These are phyloP conservation scores for Xylariaceae sp. DNA, from an alignment of 2,329 filamentous ascomycete species.

Conservation along the genomic window DNA sequence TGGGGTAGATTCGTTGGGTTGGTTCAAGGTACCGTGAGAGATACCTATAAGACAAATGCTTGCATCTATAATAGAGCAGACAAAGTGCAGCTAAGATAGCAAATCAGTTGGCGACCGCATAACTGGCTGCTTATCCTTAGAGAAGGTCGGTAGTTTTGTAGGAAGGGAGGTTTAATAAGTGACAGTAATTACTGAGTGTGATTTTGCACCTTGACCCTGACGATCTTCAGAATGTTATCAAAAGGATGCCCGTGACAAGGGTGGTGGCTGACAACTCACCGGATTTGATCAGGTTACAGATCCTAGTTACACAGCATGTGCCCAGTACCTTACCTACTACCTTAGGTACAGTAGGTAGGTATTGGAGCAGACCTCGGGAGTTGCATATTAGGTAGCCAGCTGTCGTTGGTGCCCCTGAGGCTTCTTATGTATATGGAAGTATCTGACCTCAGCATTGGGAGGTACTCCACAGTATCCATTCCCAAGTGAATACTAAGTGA, in stretches of 20 bases:
- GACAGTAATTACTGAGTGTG: not conserved
- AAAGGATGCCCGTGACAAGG: constrained; percentile 7
- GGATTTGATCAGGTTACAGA: no score
- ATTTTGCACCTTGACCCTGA: constrained; percentile 14
- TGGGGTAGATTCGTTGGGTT: constrained; percentile 1
- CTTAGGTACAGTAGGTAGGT: no score
- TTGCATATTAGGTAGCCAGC: no score
- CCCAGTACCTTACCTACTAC: no score
- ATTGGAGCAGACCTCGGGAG: no score
- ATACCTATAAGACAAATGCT: constrained; percentile 31
- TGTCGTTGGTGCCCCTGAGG: no score
- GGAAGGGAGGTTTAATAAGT: not conserved
- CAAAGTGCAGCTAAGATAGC: not conserved
- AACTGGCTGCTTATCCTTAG: constrained; percentile 4
- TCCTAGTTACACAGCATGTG: no score
- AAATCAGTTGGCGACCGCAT: constrained; percentile 27
- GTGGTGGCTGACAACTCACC: not conserved
- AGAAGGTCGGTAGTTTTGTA: not conserved
- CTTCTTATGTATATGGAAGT: no score
- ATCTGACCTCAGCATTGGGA: no score
- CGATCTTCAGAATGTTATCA: constrained; percentile 15
- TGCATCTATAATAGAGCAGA: constrained; percentile 31
- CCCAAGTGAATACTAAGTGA: no score
- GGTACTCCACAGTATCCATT: no score
- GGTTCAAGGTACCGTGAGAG: constrained; percentile 13